A percentile compares a stretch with the other conserved stretches of the same genome.
Conservation (phyloP, 75 land plant species). For the Ceratopteris richardii region DNA sequence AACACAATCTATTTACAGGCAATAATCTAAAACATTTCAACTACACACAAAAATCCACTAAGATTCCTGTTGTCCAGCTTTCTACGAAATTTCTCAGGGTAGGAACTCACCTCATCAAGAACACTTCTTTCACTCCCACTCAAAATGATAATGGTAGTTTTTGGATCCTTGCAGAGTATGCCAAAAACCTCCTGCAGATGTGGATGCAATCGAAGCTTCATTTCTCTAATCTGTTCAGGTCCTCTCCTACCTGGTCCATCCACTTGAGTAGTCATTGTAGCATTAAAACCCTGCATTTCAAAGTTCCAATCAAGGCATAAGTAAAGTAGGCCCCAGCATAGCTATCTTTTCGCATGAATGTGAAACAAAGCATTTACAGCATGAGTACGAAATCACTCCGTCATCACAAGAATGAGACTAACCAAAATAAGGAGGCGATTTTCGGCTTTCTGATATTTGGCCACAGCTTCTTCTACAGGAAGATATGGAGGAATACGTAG, state of each 20-base stretch:
- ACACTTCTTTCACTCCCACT: conserved; percentile 46
- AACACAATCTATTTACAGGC: no score
- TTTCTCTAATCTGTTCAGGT: conserved; percentile 40
- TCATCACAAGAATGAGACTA: not conserved
- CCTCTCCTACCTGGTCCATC: conserved; percentile 36
- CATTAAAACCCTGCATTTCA: conserved; percentile 40
- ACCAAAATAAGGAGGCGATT: conserved; percentile 43
- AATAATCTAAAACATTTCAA: no score
- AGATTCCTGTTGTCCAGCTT: no score
- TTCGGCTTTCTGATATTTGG: conserved; percentile 22
- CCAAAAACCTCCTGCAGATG: conserved; percentile 15
- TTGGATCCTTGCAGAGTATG: conserved; percentile 32
- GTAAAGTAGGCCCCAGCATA: no score
- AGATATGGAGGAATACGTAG: conserved; percentile 36
- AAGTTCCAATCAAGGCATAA: not conserved
- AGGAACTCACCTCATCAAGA: conserved; percentile 40
- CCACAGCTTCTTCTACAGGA: conserved; percentile 29
- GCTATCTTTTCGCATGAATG: no score
- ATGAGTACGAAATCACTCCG: no score
- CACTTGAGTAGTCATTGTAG: conserved; percentile 37
- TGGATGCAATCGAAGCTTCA: conserved; percentile 41
- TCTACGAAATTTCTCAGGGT: no score
- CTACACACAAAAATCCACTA: no score
- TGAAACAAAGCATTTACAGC: conserved; percentile 1
- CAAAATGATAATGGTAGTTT: conserved; percentile 38